Base-by-base conservation (phyloP, 192 early-diverging fungal genomes). In the Podila clonocystis region DNA sequence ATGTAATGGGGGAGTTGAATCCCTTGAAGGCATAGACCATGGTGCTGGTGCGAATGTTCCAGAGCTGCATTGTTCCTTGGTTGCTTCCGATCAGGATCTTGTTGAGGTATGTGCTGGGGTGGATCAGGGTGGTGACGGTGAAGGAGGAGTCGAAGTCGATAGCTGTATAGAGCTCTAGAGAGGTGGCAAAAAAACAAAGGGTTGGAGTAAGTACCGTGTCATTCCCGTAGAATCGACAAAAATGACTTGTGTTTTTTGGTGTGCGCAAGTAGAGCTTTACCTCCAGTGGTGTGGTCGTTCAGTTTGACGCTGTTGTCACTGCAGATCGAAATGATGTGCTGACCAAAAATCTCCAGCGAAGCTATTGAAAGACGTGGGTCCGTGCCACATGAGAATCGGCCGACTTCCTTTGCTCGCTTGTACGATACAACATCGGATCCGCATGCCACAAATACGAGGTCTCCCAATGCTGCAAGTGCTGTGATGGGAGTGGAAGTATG, bases 41-140 rank as follows among this genome's bases (percentile, higher is more conserved):
- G 33, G 88, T 89, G 62, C 93, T 94, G 49, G 89, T 93, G 59
- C 86, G 84, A 74, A 99, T 91, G 83, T 99, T 99, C 95, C 95
- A 99, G 67, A 99, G 87, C 85, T 97, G 94, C 91, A 99, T 87
- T 1, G 85, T 80, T 36, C 96, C 97, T 75, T 98, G 90, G 17
- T 86, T 88, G 73, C 94, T 95, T 29, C 89, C 95, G 19, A 99
- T 78, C 6, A 99, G 85, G 9, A 99, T 86, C 83, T 99, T 99
- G 89, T 99, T 99, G 36, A 99, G 82, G 87, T 99, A 99, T 3
- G 98, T 98, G 86, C 91, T 94, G 28, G 98, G 98, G 68, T 99
- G 98, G 50, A 99, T 84, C 13, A 97, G 72, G 0, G 87, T 68
- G 9, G 96, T 93, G 9, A 92, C 85, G 30, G 87, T 87, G 79